Conservation (phyloP, 2,329 filamentous ascomycete species). For the Phaeomoniella chlamydospora region DNA sequence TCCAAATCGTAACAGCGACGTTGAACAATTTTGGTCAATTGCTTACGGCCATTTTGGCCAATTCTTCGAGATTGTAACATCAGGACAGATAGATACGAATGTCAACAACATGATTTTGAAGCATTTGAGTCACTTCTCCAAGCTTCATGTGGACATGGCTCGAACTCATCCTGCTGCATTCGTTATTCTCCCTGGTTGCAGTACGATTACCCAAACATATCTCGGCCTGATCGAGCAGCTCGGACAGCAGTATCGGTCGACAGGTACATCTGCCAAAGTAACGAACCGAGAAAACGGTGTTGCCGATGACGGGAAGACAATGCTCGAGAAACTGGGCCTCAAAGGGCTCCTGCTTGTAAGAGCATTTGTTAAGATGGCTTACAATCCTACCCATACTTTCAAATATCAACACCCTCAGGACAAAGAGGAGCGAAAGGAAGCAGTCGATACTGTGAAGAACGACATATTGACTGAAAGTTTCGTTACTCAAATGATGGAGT, state of each 20-base stretch:
- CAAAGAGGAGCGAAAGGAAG: slow-evolving; percentile 60
- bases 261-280: background rate
- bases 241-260: background rate
- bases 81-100: slow-evolving; percentile 12
- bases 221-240: slow-evolving; percentile 53
- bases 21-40: slow-evolving; percentile 66
- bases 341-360: slow-evolving; percentile 72
- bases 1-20: slow-evolving; percentile 63
- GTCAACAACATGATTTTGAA: slow-evolving; percentile 59
- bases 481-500: slow-evolving; percentile 67
- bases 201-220: slow-evolving; percentile 66
- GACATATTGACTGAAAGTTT: slow-evolving; percentile 64
- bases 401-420: slow-evolving; percentile 63
- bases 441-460: slow-evolving; percentile 53
- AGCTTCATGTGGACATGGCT: slow-evolving; percentile 80
- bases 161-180: slow-evolving; percentile 69
- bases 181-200: slow-evolving; percentile 62
- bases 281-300: slow-evolving; percentile 19
- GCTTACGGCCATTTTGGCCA: slow-evolving; percentile 66
- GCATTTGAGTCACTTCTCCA: slow-evolving; percentile 79
- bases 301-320: slow-evolving; percentile 33
- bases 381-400: slow-evolving; percentile 67
- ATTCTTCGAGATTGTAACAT: slow-evolving; percentile 50
- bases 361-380: slow-evolving; percentile 72
- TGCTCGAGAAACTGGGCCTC: slow-evolving; percentile 66